These are phyloP conservation scores for Botrytis cinerea DNA, from an alignment of 2,329 filamentous ascomycete genomes.

Conservation along the genomic window DNA sequence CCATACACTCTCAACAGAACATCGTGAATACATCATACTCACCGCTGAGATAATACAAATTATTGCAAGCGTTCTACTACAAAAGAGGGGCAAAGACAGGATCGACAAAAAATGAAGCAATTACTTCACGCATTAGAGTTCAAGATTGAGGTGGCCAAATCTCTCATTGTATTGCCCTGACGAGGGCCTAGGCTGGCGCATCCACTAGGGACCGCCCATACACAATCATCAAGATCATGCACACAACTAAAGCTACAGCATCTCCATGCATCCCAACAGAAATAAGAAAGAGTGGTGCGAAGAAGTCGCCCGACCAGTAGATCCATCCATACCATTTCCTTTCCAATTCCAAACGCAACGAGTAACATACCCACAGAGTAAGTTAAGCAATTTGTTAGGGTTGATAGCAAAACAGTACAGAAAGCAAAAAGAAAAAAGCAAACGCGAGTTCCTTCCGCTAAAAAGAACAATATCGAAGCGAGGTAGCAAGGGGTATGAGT, in stretches of 20 bases:
- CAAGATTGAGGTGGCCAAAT: constrained; percentile 42
- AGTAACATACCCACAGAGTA: constrained; percentile 30
- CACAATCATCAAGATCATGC: constrained; percentile 41
- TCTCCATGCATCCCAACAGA: constrained; percentile 43
- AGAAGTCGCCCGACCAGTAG: constrained; percentile 40
- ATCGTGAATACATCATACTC: neutral
- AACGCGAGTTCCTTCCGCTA: constrained; percentile 36
- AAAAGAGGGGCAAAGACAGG: too few species aligned
- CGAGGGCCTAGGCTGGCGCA: constrained; percentile 38
- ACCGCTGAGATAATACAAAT: neutral
- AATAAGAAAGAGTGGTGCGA: constrained; percentile 40
- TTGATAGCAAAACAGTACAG: constrained; percentile 28
- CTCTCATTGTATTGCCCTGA: constrained; percentile 42
- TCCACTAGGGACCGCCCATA: constrained; percentile 39
- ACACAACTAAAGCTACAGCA: constrained; percentile 39
- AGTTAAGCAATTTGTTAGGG: constrained; percentile 12
- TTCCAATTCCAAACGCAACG: constrained; percentile 15
- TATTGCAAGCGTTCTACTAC: neutral
- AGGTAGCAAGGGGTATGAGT: constrained; percentile 42
- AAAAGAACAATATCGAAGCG: constrained; percentile 39
- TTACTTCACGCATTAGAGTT: neutral
- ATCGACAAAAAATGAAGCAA: neutral
- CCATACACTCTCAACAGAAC: neutral
- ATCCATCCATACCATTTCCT: constrained; percentile 25
- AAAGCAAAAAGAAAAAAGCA: constrained; percentile 41